Base-by-base conservation (phyloP, 2,329 filamentous ascomycete genomes). In the Fusarium xyrophilum region DNA sequence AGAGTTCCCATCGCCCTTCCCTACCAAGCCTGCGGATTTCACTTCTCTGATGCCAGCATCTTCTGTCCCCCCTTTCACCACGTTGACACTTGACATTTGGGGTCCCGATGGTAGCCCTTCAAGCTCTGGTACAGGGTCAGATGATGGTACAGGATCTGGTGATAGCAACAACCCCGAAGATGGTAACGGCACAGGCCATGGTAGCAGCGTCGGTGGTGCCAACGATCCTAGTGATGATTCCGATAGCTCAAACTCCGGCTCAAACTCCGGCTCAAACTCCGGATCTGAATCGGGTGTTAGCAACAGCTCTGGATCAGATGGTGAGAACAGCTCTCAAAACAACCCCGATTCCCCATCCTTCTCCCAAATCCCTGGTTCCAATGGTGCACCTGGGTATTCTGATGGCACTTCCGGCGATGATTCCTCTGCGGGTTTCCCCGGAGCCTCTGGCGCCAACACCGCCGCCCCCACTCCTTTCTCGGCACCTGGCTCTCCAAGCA, bases 71-170 rank as follows among this genome's bases (percentile, higher is more conserved):
- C 72, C 73, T 8, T 79, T 79, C 63, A 80, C 78, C 11, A 80
- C 78, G 17, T 33, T 79, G 36, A 79, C 78, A 14, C 70, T 79
- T 57, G 76, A 79, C 48, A 71, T 79, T 32, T 79, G 77, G 76
- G 75, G 72, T 13, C 51, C 67, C 47, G 55, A 50, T 27, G 63
- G 67, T 15, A 59, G 60, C 21, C 65, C 48, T 36, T 30, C 50
- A 15, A 66, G 53, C 19, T 52, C 66, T 58, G 62, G 21, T 12
- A 30, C 63, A 25, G 48, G 52, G 25, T 15, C 54, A 48, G 54
- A 51, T 9, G 35, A 44, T 25, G 58, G 32, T 12, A 47, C 51
- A n/a, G 59, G 54, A 19, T 56, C 69, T 47, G 56, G 48, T 12
- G 54, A 72, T 52, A 67, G 42, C 19, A 38, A n/a, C 40, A 30